Evolutionary conservation across 495 filamentous ascomycete species (phyloP).

Genomic region (Aspergillus mulundensis): DNA sequence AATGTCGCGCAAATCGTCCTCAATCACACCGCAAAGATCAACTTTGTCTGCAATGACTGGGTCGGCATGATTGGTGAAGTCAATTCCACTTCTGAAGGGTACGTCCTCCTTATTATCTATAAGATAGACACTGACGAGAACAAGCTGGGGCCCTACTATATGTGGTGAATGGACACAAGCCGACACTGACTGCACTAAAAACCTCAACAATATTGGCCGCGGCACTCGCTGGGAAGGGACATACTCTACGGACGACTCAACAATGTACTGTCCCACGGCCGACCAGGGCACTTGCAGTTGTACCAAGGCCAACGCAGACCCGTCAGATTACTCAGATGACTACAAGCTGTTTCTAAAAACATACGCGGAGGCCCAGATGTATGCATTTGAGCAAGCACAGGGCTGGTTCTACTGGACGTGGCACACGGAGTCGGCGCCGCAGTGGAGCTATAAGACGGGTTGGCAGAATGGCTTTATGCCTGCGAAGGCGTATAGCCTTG

Average conservation of each 20-base stretch:
- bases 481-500: constrained; percentile 65
- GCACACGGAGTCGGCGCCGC: constrained; percentile 71
- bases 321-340: constrained; percentile 56
- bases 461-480: constrained; percentile 82
- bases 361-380: constrained; percentile 96
- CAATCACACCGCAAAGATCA: constrained; percentile 70
- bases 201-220: constrained; percentile 84
- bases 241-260: constrained; percentile 54
- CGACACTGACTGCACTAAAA: constrained; percentile 87
- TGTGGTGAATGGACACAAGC: constrained; percentile 98
- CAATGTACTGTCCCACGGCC: constrained; percentile 65
- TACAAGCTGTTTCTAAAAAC: constrained; percentile 86
- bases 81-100: constrained; percentile 69
- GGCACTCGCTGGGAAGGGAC: constrained; percentile 93
- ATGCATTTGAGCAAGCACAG: constrained; percentile 81
- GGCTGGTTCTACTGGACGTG: constrained; percentile 99
- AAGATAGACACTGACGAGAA: constrained; percentile 2
- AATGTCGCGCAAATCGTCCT: constrained; percentile 68
- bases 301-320: constrained; percentile 66
- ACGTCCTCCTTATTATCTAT: constrained; percentile 18
- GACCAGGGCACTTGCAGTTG: constrained; percentile 64
- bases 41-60: constrained; percentile 86
- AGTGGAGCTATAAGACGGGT: constrained; percentile 93
- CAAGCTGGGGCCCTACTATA: constrained; percentile 86
- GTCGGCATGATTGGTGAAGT: constrained; percentile 66